Evolutionary conservation across 192 early-diverging fungal genomes (phyloP), one percentile per base, ranked within the genome.

Genomic region (Pilaira anomala): DNA sequence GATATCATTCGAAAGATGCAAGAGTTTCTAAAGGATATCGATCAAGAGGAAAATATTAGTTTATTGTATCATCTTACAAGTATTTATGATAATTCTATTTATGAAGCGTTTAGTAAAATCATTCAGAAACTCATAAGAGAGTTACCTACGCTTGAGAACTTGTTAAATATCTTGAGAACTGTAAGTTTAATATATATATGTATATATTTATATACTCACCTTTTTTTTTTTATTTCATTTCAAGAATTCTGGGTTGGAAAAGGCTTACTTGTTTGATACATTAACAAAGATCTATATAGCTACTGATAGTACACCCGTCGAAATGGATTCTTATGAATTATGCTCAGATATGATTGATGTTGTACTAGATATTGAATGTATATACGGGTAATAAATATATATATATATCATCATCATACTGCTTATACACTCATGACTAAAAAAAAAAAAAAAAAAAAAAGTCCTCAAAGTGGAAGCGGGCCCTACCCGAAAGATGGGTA

Each of bases 281-380:
- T 48, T 80, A 26, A 90, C 91, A 16, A 95, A 96, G 68, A 88
- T 97, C 28, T 98, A 97, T 69, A 86, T 98, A 59, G 93, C 96
- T 3, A 97, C 92, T 4, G 96, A 98, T 61, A 86, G 85, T 59
- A 93, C 94, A 8, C 95, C 96, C 4, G 87, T 88, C n/a, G 88
- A 90, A 40, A 78, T 88, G 62, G 92, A 93, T 64, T 83, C 86
- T 5, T 98, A 96, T 75, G 88, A 91, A 76, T 87, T 98, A 57
- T 94, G 94, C 58, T 90, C 87, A 57, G 91, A 98, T 69, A 97
- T 94, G 83, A 93, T 98, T 71, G 94, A 95, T 50, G 91, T 93
- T 14, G 85, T 93, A 42, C 85, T 94, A 25, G 93, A 96, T 61
- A 80, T 98, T 25, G 80, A 85, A 6, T 69, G 76, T 18, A 85